Evolutionary conservation across 2,329 filamentous ascomycete genomes (phyloP), one percentile per base, ranked within the genome.

Genomic region (Claviceps fusiformis): DNA sequence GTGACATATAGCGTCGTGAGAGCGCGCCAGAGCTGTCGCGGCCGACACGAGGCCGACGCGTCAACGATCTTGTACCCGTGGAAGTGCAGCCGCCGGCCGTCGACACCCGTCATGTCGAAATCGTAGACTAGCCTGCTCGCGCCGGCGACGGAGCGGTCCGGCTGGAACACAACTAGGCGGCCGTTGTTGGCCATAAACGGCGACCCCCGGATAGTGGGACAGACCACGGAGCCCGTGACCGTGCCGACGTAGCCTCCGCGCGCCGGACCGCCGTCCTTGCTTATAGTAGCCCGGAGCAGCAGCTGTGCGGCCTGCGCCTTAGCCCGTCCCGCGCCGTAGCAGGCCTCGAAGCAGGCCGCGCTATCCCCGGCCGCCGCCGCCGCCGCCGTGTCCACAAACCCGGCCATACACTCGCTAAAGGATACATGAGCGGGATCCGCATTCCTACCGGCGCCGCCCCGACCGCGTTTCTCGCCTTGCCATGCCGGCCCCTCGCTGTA

Each of bases 361-460:
- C 73, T 71, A 60, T 79, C 74, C 10, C 71, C 70, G 6, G 63
- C 62, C 46, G 75, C 62, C 45, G 75, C 63, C 33, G 66, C 60
- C 76, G 75, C 50, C 68, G 24, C 33, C 6, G 24, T 64, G 59
- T 82, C 78, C 31, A 86, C 72, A 59, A 78, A 79, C 10, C 82
- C 82, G 8, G 76, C 74, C 80, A 86, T 83, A 56, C 83, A 76
- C 64, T 86, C 82, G 0, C 78, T 79, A 62, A 86, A 86, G 29
- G 76, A 77, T 54, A 83, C 35, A 3, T 10, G 7, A 3, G 35
- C 35, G 9, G 35, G 9, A 3, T 11, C 35, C 9, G 35, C 35
- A 13, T 37, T 3, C 35, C 35, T 8, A 10, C 35, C 35, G 35
- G 8, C 35, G 35, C 35, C 35, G 35, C 35, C 35, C 3, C 9